phyloP scores from a whole-genome alignment of 2,329 filamentous ascomycete genomes.

The Venturia carpophila region DNA sequence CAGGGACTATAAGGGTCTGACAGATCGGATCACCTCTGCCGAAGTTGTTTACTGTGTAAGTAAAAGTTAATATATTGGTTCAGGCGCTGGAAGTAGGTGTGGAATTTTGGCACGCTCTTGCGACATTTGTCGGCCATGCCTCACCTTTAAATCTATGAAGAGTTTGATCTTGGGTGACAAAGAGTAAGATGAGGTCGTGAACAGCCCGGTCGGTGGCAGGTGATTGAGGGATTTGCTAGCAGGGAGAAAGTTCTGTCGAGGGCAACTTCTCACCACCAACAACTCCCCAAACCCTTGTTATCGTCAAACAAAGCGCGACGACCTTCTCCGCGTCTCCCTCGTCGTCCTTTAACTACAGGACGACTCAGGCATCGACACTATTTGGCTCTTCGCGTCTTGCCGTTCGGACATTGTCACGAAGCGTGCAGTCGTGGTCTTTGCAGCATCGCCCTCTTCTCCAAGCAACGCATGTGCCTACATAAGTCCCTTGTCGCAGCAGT shows the following conservation, averaged over 20 bases:
- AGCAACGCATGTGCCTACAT: conserved; percentile 1
- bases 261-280: background rate
- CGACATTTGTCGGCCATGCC: background rate
- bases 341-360: background rate
- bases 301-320: conserved; percentile 1
- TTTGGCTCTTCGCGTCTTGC: background rate
- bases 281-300: background rate
- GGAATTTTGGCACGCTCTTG: background rate
- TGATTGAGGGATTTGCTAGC: background rate
- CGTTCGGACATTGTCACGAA: background rate
- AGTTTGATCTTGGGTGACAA: background rate
- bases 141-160: background rate
- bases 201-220: background rate
- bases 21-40: conserved; percentile 1
- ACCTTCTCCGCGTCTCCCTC: background rate
- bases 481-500: background rate
- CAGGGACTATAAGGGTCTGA: background rate
- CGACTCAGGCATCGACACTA: background rate
- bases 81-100: background rate
- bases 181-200: background rate
- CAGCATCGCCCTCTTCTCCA: background rate
- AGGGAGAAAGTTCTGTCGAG: background rate
- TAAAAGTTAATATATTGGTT: background rate
- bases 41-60: background rate
- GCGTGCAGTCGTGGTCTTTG: background rate